Percentiles rank a stretch among this genome's conserved stretches.
These are phyloP conservation scores for Thermomucor indicae-seudaticae DNA, from an alignment of 371 early-diverging fungal species.

Conservation along the genomic window DNA sequence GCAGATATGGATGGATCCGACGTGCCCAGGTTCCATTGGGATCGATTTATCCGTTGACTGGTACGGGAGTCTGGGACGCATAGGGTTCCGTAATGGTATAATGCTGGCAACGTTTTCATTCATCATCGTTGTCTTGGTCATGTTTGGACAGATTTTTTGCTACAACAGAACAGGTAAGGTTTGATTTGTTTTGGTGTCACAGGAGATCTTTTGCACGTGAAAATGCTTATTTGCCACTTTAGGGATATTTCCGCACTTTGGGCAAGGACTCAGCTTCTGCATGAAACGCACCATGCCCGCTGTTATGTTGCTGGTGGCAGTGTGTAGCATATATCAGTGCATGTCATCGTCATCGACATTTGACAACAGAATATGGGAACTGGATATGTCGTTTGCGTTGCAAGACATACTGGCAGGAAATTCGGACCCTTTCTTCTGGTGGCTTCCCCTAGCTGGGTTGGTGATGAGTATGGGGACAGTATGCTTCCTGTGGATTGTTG, in stretches of 20 bases:
- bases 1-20: slow-evolving; percentile 71
- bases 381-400: slow-evolving; percentile 22
- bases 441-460: slow-evolving; percentile 52
- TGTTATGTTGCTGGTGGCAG: slow-evolving; percentile 21
- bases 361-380: too few relatives aligned
- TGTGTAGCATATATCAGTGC: slow-evolving; percentile 29
- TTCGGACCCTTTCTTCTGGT: slow-evolving; percentile 63
- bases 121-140: slow-evolving; percentile 57
- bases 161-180: slow-evolving; percentile 52
- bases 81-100: slow-evolving; percentile 71
- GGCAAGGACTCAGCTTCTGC: slow-evolving; percentile 40
- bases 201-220: too few relatives aligned
- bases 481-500: slow-evolving; percentile 45
- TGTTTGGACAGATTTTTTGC: slow-evolving; percentile 56
- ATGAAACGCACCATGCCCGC: slow-evolving; percentile 32
- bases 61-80: slow-evolving; percentile 72
- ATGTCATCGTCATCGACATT: slow-evolving; percentile 17
- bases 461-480: slow-evolving; percentile 49
- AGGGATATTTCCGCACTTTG: slow-evolving; percentile 47
- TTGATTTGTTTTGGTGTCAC: too few relatives aligned
- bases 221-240: neutral
- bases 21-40: slow-evolving; percentile 44
- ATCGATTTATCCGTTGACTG: slow-evolving; percentile 61
- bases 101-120: slow-evolving; percentile 66
- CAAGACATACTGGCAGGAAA: slow-evolving; percentile 50